phyloP scores from a whole-genome alignment of 306 rosid genomes.

The Coriaria nepalensis region DNA sequence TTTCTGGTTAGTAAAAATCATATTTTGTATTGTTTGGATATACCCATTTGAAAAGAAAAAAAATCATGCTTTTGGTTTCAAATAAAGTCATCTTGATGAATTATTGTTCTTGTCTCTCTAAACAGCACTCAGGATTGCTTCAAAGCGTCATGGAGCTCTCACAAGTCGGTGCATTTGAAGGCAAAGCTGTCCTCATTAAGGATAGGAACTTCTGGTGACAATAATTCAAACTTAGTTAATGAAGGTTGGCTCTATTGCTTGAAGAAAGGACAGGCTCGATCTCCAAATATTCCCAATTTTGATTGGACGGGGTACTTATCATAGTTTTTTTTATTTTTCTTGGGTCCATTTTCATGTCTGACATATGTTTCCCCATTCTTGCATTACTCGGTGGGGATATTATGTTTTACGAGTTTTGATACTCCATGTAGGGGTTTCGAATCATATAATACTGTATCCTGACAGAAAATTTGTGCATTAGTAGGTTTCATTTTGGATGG shows the following conservation, averaged over 20 bases:
- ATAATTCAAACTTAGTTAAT: conserved; percentile 26
- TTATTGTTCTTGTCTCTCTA: conserved; percentile 12
- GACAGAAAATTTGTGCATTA: neutral
- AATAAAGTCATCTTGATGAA: neutral
- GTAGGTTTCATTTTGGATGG: conserved; percentile 14
- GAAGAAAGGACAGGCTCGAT: conserved; percentile 72
- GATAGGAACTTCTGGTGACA: conserved; percentile 26
- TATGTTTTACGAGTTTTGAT: neutral
- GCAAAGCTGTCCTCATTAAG: conserved; percentile 35
- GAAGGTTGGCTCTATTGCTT: conserved; percentile 75
- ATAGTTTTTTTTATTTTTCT: neutral
- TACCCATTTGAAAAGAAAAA: too few species aligned
- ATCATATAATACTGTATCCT: neutral
- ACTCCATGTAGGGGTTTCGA: neutral
- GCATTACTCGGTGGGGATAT: too few species aligned
- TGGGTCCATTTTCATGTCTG: neutral
- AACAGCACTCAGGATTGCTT: conserved; percentile 94
- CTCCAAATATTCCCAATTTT: conserved; percentile 72
- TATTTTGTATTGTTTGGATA: conserved; percentile 3
- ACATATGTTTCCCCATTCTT: too few species aligned
- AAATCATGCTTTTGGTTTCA: too few species aligned
- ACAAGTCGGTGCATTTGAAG: conserved; percentile 70
- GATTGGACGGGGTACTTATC: conserved; percentile 86
- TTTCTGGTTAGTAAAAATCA: conserved; percentile 60
- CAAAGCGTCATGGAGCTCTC: conserved; percentile 87